Percentiles rank a stretch among this genome's conserved stretches.
Conservation (phyloP, 2,329 filamentous ascomycete genomes). For the Fusarium subglutinans region DNA sequence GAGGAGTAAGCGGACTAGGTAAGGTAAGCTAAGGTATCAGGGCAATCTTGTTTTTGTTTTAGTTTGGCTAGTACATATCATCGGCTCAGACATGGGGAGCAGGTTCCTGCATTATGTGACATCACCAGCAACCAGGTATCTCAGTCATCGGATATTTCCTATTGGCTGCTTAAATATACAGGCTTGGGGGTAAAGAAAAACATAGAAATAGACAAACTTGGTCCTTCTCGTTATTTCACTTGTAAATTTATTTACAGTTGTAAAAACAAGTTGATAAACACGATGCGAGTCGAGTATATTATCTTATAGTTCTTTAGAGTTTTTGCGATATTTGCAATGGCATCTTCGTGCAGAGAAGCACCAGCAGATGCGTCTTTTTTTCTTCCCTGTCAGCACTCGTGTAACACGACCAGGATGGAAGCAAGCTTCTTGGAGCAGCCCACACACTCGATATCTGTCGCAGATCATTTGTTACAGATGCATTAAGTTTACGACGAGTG, state of each 20-base stretch:
- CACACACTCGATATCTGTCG: not conserved
- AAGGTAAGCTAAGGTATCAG: not conserved
- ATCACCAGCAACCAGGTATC: constrained; percentile 17
- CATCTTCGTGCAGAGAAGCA: not conserved
- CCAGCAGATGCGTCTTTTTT: not conserved
- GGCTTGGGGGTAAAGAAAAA: not conserved
- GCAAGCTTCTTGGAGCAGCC: constrained; percentile 24
- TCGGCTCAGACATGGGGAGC: constrained; percentile 3
- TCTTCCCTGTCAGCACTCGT: not conserved
- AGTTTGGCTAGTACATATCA: not conserved
- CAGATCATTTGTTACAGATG: constrained; percentile 16
- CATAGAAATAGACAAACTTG: not conserved
- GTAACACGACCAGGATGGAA: constrained; percentile 5
- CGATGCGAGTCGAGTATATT: not conserved
- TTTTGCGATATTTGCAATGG: not conserved
- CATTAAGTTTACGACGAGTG: constrained; percentile 1
- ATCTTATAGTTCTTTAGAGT: not conserved
- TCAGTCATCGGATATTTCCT: constrained; percentile 10
- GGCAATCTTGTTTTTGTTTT: constrained; percentile 23
- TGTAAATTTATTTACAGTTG: not conserved
- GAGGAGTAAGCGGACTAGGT: not conserved
- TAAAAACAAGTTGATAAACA: not conserved
- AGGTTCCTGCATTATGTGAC: constrained; percentile 36
- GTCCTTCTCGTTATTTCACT: not conserved
- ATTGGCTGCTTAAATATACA: constrained; percentile 9